Conservation (phyloP, 768 basidiomycete species). For the Hygrophoropsis aurantiaca region DNA sequence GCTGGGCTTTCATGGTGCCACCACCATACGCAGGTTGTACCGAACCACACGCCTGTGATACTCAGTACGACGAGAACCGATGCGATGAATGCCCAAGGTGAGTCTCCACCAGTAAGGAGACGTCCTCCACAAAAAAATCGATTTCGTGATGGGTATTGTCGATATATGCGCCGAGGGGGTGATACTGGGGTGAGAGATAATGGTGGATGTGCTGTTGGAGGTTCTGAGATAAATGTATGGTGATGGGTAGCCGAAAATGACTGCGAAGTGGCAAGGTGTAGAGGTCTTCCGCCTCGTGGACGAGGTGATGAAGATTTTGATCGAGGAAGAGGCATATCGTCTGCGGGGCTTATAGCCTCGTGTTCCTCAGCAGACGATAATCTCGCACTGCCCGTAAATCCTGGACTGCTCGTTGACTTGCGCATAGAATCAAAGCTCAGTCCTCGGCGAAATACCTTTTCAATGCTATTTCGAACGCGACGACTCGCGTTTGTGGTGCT, state of each 20-base stretch:
- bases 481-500: conserved; percentile 25
- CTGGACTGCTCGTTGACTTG: conserved; percentile 23
- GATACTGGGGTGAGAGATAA: conserved; percentile 32
- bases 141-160: conserved; percentile 71
- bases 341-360: background rate
- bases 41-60: conserved; percentile 82
- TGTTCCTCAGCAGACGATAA: conserved; percentile 15
- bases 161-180: conserved; percentile 51
- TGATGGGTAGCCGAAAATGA: conserved; percentile 28
- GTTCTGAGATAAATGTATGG: conserved; percentile 27
- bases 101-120: conserved; percentile 83
- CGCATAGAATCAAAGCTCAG: conserved; percentile 52
- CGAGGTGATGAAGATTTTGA: conserved; percentile 9
- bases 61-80: conserved; percentile 60
- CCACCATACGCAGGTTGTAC: conserved; percentile 86
- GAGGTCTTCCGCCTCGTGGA: background rate
- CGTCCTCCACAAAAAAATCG: conserved; percentile 72
- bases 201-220: conserved; percentile 29
- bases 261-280: conserved; percentile 1
- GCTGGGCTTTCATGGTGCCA: conserved; percentile 79
- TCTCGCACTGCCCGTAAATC: conserved; percentile 7
- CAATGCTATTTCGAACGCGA: conserved; percentile 57
- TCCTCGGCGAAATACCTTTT: conserved; percentile 55
- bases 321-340: conserved; percentile 9
- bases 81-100: conserved; percentile 75